Evolutionary conservation across 78 protist genomes (phyloP), one percentile per base, ranked within the genome.

Genomic region (Monosiga brevicollis): DNA sequence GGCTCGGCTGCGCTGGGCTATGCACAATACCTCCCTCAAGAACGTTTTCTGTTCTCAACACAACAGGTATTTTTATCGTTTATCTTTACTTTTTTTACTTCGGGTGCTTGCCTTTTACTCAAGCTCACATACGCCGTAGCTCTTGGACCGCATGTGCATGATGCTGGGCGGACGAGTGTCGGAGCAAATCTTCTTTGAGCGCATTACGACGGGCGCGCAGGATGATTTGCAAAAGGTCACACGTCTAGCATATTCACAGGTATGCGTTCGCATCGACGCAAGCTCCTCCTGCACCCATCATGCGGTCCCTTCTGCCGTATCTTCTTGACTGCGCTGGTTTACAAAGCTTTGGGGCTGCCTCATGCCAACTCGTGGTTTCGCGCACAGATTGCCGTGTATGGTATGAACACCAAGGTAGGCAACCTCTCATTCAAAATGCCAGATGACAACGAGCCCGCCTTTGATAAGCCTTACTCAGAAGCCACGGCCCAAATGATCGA

Each of bases 1-100:
- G 99, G 98, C 24, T 23, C 76, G 38, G 97, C 93, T 26, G 94
- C 95, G 23, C 88, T 96, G 10, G 99, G 99, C 42, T 95, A 89
- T 81, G 96, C 99, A 26, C 97, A 95, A 91, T 94, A 95, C 73
- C 91, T 95, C 39, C 99, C 99, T 9, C 87, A 89, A 42, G 99
- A 97, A 32, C 89, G 74, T 36, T 88, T 84, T 78, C 85, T 95
- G 34, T 84, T 89, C 83, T 84, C 95, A 35, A 75, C 86, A 80
- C 97, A 92, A 38, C 73, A 78, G 73, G 78, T 92, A 29, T 2
- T 49, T 49, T 49, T 6, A 20, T 49, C 15, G 62, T 49, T 49
- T 49, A 15, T 49, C 15, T 49, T 6, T 49, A 20, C 29, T 15
- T 49, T 15, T 49, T 49, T 15, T 49, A 6, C 62, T 49, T 49